These are phyloP conservation scores for Xylaria sp. DNA, from an alignment of 495 filamentous ascomycete species.

Conservation along the genomic window DNA sequence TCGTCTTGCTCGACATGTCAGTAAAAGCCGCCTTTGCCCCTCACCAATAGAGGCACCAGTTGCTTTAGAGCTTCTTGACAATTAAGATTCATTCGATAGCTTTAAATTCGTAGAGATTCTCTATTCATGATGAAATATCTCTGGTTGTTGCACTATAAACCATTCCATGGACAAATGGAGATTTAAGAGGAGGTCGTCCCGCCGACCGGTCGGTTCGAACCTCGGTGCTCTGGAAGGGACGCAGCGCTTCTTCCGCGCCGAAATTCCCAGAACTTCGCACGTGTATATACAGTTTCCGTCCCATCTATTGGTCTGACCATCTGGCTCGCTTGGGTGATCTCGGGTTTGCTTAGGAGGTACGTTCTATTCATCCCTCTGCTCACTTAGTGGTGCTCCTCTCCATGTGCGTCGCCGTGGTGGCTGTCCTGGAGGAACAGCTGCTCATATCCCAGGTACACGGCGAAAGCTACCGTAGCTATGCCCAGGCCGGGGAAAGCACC, in stretches of 20 bases:
- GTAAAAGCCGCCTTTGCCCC: neutral
- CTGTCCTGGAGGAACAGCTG: slow-evolving; percentile 82
- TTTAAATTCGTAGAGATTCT: neutral
- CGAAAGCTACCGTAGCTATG: slow-evolving; percentile 89
- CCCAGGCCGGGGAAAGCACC: slow-evolving; percentile 87
- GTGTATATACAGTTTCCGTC: slow-evolving; percentile 27
- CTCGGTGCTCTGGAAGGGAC: neutral
- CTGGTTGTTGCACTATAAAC: neutral
- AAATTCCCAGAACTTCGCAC: slow-evolving; percentile 13
- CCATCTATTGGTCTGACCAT: neutral
- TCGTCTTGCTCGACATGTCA: neutral
- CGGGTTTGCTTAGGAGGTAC: neutral
- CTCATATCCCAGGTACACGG: slow-evolving; percentile 87
- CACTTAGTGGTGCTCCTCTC: slow-evolving; percentile 47
- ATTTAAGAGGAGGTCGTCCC: neutral
- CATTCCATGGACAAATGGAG: neutral
- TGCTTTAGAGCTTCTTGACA: neutral
- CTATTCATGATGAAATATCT: neutral
- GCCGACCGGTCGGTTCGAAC: neutral
- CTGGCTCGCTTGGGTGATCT: neutral
- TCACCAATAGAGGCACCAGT: neutral
- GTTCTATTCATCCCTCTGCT: neutral
- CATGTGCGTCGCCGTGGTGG: slow-evolving; percentile 64
- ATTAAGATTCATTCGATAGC: neutral
- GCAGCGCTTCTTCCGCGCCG: slow-evolving; percentile 14